Percentiles rank a stretch among this genome's conserved stretches.
Evolutionary conservation across 805 yeast species (phyloP).

Genomic region (Metschnikowia kunwiensis): DNA sequence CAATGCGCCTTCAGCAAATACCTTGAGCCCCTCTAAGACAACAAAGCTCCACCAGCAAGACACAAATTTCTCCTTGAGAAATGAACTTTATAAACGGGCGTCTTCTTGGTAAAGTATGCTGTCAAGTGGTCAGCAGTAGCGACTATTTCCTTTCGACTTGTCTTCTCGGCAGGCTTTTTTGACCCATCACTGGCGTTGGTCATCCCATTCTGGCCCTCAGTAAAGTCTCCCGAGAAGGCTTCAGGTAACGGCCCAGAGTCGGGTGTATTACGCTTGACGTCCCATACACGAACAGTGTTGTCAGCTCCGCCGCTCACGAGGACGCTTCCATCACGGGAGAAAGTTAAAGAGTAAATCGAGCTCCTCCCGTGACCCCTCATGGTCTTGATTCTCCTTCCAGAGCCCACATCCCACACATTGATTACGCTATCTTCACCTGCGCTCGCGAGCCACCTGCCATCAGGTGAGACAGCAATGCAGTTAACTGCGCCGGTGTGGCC

Average conservation of each 20-base stretch:
- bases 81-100: constrained; percentile 90
- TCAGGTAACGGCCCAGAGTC: constrained; percentile 81
- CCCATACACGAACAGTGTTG: constrained; percentile 94
- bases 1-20: too few relatives aligned
- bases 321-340: constrained; percentile 84
- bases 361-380: constrained; percentile 95
- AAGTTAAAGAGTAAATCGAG: constrained; percentile 78
- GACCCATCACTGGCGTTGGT: constrained; percentile 13
- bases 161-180: constrained; percentile 26
- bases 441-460: constrained; percentile 93
- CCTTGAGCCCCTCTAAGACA: too few relatives aligned
- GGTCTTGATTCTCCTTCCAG: constrained; percentile 81
- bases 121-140: constrained; percentile 90
- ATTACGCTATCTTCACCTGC: constrained; percentile 92
- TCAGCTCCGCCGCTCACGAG: constrained; percentile 92
- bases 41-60: constrained; percentile 87
- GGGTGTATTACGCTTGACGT: constrained; percentile 76
- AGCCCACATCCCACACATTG: constrained; percentile 90
- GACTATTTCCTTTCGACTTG: constrained; percentile 64
- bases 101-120: constrained; percentile 87
- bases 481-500: constrained; percentile 92
- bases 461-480: constrained; percentile 86
- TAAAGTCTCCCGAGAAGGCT: constrained; percentile 41
- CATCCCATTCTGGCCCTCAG: constrained; percentile 9
- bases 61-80: constrained; percentile 90